Evolutionary conservation across 2,329 filamentous ascomycete species (phyloP), one percentile per base, ranked within the genome.

Genomic region (Neopestalotiopsis rosae): DNA sequence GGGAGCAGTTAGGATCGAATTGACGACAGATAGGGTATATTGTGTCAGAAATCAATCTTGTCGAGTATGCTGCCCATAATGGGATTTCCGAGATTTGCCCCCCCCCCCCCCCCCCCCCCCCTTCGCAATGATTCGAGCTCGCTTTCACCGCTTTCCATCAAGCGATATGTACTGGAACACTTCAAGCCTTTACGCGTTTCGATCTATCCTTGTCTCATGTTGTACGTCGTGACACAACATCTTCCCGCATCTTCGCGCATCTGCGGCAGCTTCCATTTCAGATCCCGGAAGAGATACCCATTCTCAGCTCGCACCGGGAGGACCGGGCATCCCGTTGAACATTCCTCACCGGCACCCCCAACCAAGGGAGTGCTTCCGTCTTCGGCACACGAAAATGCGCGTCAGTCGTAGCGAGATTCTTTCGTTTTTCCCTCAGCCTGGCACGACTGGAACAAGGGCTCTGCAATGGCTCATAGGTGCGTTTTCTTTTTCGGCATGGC

Each of bases 151-250:
- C 45, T 52, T 52, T 52, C 45, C 45, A 9, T 9, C n/a, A 6
- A 20, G n/a, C 7, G 45, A 52, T 9, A 52, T n/a, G 45, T n/a
- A 52, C 14, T 52, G 45, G 14, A 52, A n/a, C 45, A 20, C 45
- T 52, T n/a, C 17, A 52, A 7, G n/a, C 45, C 17, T 52, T 52
- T 52, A n/a, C 45, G 34, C 34, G 34, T 20, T 17, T 52, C 45
- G 45, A 52, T 52, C 45, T 52, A 52, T 52, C 45, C 45, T 52
- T 52, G 45, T 52, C 45, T 52, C 45, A 52, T 52, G 45, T 52
- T 52, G 45, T 52, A 52, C 45, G 20, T 20, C 45, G 45, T 52
- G 45, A 52, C 45, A 52, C 45, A 52, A 20, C 45, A n/a, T 52
- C 20, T 20, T 52, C 45, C 45, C 45, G 45, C 45, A 52, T 52